Conservation (phyloP, 306 rosid genomes). For the Malus fusca region DNA sequence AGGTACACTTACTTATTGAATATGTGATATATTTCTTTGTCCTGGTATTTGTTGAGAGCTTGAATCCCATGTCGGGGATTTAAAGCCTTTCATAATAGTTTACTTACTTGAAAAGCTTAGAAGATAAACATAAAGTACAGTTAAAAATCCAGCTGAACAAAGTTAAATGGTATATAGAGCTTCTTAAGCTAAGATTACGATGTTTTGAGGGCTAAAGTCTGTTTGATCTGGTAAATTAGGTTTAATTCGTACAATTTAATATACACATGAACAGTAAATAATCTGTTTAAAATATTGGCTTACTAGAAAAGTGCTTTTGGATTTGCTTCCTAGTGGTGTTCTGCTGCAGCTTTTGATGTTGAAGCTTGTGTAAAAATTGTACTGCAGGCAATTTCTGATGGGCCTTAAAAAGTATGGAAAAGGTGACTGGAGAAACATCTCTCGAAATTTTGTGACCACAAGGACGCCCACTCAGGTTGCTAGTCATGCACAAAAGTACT, state of each 20-base stretch:
- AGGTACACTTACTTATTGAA: conserved; percentile 47
- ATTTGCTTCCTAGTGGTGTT: conserved; percentile 4
- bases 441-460: conserved; percentile 71
- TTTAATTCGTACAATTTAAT: conserved; percentile 10
- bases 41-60: not conserved
- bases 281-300: conserved; percentile 15
- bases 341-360: not conserved
- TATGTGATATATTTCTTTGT: not conserved
- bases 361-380: conserved; percentile 8
- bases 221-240: conserved; percentile 12
- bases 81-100: not conserved
- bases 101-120: not conserved
- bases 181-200: conserved; percentile 4
- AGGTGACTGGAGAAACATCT: conserved; percentile 94
- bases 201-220: not conserved
- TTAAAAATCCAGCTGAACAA: not conserved
- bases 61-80: not conserved
- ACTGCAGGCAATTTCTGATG: conserved; percentile 69
- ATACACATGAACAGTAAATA: conserved; percentile 6
- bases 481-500: conserved; percentile 93
- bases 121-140: not conserved
- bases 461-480: conserved; percentile 95
- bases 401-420: conserved; percentile 91
- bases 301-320: conserved; percentile 10
- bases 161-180: not conserved